phyloP scores from a whole-genome alignment of 73 alveolate genomes.

The Paraurostyla sp. region DNA sequence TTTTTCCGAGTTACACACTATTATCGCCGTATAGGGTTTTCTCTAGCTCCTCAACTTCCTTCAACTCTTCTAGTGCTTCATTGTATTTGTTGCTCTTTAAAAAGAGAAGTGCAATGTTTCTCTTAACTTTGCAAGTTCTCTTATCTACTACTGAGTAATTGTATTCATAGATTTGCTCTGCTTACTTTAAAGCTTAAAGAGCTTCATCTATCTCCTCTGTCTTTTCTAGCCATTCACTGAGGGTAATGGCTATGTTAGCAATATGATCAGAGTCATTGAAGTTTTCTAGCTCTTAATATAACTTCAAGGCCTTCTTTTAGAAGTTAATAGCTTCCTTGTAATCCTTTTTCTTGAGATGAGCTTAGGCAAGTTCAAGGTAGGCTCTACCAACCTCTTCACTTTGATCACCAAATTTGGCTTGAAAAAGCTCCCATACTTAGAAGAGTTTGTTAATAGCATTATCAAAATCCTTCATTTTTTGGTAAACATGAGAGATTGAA shows the following conservation, averaged over 20 bases:
- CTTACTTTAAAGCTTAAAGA: slow-evolving; percentile 71
- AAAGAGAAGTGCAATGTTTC: slow-evolving; percentile 83
- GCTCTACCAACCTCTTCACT: slow-evolving; percentile 75
- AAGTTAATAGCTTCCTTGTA: slow-evolving; percentile 77
- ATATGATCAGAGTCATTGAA: slow-evolving; percentile 71
- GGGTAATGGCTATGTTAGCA: slow-evolving; percentile 76
- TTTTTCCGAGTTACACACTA: slow-evolving; percentile 82
- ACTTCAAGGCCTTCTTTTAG: slow-evolving; percentile 76
- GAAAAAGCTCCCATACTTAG: slow-evolving; percentile 79
- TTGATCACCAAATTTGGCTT: slow-evolving; percentile 76
- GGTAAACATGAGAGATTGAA: slow-evolving; percentile 65
- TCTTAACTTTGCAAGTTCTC: slow-evolving; percentile 88
- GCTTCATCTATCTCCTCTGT: slow-evolving; percentile 76
- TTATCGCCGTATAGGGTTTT: slow-evolving; percentile 85
- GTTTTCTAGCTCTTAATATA: slow-evolving; percentile 70
- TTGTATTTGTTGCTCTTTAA: slow-evolving; percentile 79
- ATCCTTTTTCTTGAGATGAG: slow-evolving; percentile 74
- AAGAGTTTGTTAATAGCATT: slow-evolving; percentile 75
- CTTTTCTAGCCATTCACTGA: slow-evolving; percentile 78
- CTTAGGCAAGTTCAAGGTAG: slow-evolving; percentile 83
- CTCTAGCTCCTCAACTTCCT: slow-evolving; percentile 89
- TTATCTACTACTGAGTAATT: slow-evolving; percentile 83
- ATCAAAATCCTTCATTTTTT: slow-evolving; percentile 84
- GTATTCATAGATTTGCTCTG: slow-evolving; percentile 71
- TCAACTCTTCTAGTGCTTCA: slow-evolving; percentile 88